Evolutionary conservation across 805 yeast species (phyloP).

Genomic region (Schizosaccharomyces cryophilus): DNA sequence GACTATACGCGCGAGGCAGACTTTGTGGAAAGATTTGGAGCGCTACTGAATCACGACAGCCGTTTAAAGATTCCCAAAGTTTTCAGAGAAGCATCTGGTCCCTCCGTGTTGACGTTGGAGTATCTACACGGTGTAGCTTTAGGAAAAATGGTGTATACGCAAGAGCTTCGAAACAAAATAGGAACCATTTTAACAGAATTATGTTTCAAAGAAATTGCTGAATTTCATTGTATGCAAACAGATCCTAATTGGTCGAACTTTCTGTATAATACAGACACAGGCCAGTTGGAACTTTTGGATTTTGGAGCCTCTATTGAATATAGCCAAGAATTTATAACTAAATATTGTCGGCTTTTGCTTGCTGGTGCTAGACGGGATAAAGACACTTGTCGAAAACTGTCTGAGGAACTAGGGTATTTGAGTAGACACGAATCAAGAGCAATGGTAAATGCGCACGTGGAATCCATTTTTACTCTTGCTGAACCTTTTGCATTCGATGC

Average conservation of each 20-base stretch:
- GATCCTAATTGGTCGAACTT: slow-evolving; percentile 99
- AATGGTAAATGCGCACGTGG: slow-evolving; percentile 82
- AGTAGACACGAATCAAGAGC: slow-evolving; percentile 73
- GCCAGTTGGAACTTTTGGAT: slow-evolving; percentile 64
- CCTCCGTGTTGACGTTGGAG: slow-evolving; percentile 73
- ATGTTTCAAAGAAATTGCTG: slow-evolving; percentile 63
- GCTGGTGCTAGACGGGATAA: slow-evolving; percentile 53
- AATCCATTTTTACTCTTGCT: slow-evolving; percentile 69
- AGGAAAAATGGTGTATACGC: slow-evolving; percentile 36
- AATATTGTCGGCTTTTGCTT: slow-evolving; percentile 47
- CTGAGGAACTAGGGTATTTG: slow-evolving; percentile 57
- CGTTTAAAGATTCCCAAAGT: slow-evolving; percentile 65
- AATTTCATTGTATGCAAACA: slow-evolving; percentile 83
- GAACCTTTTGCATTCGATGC: slow-evolving; percentile 58
- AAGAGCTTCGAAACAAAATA: slow-evolving; percentile 16
- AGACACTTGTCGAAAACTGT: slow-evolving; percentile 34
- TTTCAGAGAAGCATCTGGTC: slow-evolving; percentile 50
- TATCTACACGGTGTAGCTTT: slow-evolving; percentile 64
- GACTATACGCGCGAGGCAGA: slow-evolving; percentile 79
- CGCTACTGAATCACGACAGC: slow-evolving; percentile 31
- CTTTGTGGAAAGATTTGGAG: slow-evolving; percentile 41
- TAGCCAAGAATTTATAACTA: slow-evolving; percentile 35
- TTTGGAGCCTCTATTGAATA: slow-evolving; percentile 87
- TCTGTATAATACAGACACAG: slow-evolving; percentile 45
- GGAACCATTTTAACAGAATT: slow-evolving; percentile 70